Percentiles rank a stretch among this genome's conserved stretches.
Conservation (phyloP, 805 yeast genomes). For the Metschnikowia hibisci region DNA sequence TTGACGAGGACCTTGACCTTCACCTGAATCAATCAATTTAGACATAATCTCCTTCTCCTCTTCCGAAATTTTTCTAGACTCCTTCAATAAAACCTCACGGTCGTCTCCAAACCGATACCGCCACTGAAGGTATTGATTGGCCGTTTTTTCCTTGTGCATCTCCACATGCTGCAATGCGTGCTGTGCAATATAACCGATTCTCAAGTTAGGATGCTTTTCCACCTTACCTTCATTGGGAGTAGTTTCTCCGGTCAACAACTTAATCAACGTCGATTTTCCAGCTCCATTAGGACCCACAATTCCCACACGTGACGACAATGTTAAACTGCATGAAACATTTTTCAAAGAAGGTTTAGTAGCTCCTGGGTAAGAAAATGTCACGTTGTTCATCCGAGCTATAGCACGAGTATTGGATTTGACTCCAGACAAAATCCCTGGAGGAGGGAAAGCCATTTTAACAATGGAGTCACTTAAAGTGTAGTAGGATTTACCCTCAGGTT, state of each 20-base stretch:
- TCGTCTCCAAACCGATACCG: conserved; percentile 97
- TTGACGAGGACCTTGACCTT: conserved; percentile 83
- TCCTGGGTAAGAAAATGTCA: conserved; percentile 88
- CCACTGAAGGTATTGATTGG: conserved; percentile 98
- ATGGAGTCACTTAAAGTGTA: conserved; percentile 90
- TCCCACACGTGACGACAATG: conserved; percentile 95
- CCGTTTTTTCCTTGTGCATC: conserved; percentile 95
- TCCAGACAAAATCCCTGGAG: conserved; percentile 97
- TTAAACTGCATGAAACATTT: conserved; percentile 83
- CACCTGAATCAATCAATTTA: conserved; percentile 73
- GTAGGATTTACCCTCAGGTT: conserved; percentile 95
- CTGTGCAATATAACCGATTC: conserved; percentile 98
- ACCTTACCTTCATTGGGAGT: conserved; percentile 84
- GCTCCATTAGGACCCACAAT: conserved; percentile 98
- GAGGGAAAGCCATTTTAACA: conserved; percentile 97
- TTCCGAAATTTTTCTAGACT: conserved; percentile 76
- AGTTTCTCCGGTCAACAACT: conserved; percentile 87
- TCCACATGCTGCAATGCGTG: conserved; percentile 97
- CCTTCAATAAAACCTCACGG: conserved; percentile 92
- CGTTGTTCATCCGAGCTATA: conserved; percentile 82
- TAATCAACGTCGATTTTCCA: conserved; percentile 94
- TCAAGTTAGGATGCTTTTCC: conserved; percentile 95
- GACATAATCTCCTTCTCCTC: conserved; percentile 71
- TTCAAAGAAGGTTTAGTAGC: conserved; percentile 75
- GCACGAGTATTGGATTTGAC: conserved; percentile 93